Percentiles rank a stretch among this genome's conserved stretches.
These are phyloP conservation scores for Trichophyton rubrum DNA, from an alignment of 2,329 filamentous ascomycete genomes.

Conservation along the genomic window DNA sequence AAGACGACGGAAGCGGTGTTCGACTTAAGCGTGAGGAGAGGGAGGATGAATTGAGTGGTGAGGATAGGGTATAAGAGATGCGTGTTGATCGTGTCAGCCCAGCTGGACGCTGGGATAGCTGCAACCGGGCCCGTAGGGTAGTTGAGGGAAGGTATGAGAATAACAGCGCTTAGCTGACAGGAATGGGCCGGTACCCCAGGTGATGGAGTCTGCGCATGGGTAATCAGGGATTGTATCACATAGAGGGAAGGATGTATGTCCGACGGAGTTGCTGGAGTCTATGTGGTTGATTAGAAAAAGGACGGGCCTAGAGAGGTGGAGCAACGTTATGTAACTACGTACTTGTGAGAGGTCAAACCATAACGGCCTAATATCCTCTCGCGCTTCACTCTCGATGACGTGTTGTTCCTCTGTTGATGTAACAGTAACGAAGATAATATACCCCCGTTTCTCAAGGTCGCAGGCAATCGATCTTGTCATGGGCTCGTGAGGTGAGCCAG, in stretches of 20 bases:
- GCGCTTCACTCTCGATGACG: conserved; percentile 60
- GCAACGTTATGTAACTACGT: conserved; percentile 11
- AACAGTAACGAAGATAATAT: conserved; percentile 85
- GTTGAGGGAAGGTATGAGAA: conserved; percentile 66
- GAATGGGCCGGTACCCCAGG: conserved; percentile 63
- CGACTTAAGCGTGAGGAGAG: conserved; percentile 53
- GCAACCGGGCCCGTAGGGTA: conserved; percentile 76
- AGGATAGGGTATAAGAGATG: conserved; percentile 83
- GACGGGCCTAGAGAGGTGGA: neutral
- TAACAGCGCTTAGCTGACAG: conserved; percentile 62
- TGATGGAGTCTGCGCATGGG: conserved; percentile 62
- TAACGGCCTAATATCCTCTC: conserved; percentile 69
- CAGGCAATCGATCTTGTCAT: conserved; percentile 70
- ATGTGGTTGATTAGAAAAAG: neutral
- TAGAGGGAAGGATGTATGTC: conserved; percentile 51
- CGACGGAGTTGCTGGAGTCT: conserved; percentile 50
- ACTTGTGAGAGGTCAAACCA: conserved; percentile 60
- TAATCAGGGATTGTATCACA: conserved; percentile 60
- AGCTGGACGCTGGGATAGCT: conserved; percentile 68
- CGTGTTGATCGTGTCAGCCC: conserved; percentile 84
- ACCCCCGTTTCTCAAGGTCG: conserved; percentile 82
- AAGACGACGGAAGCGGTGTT: conserved; percentile 37
- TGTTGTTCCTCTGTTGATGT: conserved; percentile 75
- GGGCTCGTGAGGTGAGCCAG: conserved; percentile 74
- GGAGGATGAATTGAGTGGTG: conserved; percentile 79